Conservation (phyloP, 2,329 filamentous ascomycete genomes). For the Diaporthe sp. region DNA sequence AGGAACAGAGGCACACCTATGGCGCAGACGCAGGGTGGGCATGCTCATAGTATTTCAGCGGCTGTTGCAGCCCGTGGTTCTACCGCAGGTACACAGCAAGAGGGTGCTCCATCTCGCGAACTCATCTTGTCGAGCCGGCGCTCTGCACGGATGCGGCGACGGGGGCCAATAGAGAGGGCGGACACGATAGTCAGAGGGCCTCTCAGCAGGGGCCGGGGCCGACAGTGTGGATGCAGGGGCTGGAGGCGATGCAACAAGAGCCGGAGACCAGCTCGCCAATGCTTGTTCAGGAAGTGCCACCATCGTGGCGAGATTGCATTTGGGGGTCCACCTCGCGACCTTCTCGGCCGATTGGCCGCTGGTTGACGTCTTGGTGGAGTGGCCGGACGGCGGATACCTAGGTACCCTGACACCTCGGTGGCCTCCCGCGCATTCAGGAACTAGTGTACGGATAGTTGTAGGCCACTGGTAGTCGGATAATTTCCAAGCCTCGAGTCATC, state of each 20-base stretch:
- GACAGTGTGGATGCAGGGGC: neutral
- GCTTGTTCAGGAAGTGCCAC: conserved; percentile 10
- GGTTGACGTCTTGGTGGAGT: conserved; percentile 11
- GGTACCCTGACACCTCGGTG: no score
- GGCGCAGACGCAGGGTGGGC: neutral
- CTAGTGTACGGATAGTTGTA: neutral
- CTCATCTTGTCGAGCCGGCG: conserved; percentile 6
- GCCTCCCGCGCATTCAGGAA: neutral
- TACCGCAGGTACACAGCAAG: neutral
- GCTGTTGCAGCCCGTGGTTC: neutral
- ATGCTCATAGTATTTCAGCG: conserved; percentile 6
- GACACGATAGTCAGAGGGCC: neutral
- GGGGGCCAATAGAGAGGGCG: conserved; percentile 11
- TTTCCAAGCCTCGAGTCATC: neutral
- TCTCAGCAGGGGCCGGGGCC: conserved; percentile 3
- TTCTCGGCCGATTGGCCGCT: conserved; percentile 26
- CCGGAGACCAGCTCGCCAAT: conserved; percentile 11
- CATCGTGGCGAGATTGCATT: conserved; percentile 21
- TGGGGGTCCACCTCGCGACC: conserved; percentile 13
- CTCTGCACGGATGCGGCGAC: conserved; percentile 8
- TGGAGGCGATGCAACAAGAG: conserved; percentile 23
- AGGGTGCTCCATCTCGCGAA: neutral
- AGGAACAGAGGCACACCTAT: neutral
- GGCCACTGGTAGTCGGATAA: conserved; percentile 2
- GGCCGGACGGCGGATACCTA: neutral